Conservation (phyloP, 1,284 basidiomycete species). For the Lignosus rhinocerotis region DNA sequence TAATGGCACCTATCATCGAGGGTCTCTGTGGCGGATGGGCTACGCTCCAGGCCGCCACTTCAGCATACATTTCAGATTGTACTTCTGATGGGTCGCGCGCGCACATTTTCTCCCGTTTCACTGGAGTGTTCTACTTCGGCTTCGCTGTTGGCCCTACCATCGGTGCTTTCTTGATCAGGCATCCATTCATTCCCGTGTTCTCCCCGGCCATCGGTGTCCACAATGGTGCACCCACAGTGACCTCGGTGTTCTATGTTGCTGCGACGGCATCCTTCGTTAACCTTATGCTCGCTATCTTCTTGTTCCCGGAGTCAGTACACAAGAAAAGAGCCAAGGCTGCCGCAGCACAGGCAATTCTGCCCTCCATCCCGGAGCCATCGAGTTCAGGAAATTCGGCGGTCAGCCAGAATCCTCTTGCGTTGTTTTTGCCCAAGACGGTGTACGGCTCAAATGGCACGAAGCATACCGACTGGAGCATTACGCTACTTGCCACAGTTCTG, state of each 20-base stretch:
- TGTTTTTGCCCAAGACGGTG: conserved; percentile 54
- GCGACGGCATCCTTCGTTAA: conserved; percentile 48
- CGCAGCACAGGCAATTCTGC: conserved; percentile 29
- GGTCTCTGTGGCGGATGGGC: conserved; percentile 88
- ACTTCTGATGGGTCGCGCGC: conserved; percentile 84
- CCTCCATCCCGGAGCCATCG: conserved; percentile 27
- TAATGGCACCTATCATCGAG: conserved; percentile 81
- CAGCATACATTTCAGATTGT: conserved; percentile 86
- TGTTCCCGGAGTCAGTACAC: conserved; percentile 65
- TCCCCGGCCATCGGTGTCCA: conserved; percentile 28
- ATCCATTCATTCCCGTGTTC: conserved; percentile 46
- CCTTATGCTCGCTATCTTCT: conserved; percentile 52
- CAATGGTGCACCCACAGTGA: conserved; percentile 38
- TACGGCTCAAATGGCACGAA: conserved; percentile 34
- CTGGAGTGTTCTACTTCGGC: conserved; percentile 70
- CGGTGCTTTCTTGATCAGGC: conserved; percentile 69
- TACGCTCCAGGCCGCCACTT: conserved; percentile 74
- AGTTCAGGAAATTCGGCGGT: conserved; percentile 2
- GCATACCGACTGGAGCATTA: conserved; percentile 59
- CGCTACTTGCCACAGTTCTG: conserved; percentile 47
- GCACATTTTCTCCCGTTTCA: conserved; percentile 78
- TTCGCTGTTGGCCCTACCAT: conserved; percentile 73
- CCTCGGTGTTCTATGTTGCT: conserved; percentile 62
- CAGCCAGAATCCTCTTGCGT: conserved; percentile 43
- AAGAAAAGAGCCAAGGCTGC: conserved; percentile 42